Evolutionary conservation across 345 rosid species (phyloP), one percentile per base, ranked within the genome.

Genomic region (Euphorbia peplus): DNA sequence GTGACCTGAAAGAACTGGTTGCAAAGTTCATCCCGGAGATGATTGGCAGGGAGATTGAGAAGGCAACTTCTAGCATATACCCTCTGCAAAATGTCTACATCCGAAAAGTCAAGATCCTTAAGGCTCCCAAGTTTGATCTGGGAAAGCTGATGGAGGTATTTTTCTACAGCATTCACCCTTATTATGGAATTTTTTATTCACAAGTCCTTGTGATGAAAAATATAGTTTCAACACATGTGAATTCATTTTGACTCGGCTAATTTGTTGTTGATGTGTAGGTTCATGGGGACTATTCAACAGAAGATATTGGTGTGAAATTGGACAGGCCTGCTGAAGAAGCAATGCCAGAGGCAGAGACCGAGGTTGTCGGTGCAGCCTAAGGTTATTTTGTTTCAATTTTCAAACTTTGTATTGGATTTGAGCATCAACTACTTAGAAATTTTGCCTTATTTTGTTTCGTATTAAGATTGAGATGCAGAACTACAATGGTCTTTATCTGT

Each of bases 311-410:
- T 51, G 46, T 52, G 56, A 75, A 75, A 68, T 7, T 75, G 29
- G 79, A 75, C 3, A 75, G 79, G 66, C 75, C 79, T 37, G 74
- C 79, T 64, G n/a, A n/a, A n/a, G n/a, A n/a, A n/a, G n/a, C n/a
- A n/a, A n/a, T n/a, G n/a, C n/a, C n/a, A n/a, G n/a, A 65, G 37
- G 79, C 25, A 4, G 64, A 51, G 10, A 19, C 71, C 22, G 79
- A 75, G 54, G 74, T 52, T 18, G 71, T 35, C 21, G 70, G 65
- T 47, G 70, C 75, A 26, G 70, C 73, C 35, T 70, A 39, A 70
- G 35, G n/a, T 22, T 8, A 6, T 28, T 64, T 64, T 46, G 10
- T 60, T 60, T n/a, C 24, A 29, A 18, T 35, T 60, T 60, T 60
- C 26, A 3, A 16, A n/a, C 42, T 11, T 9, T 35, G 15, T 60